These are phyloP conservation scores for Fusarium papillatum DNA, from an alignment of 2,329 filamentous ascomycete genomes.

Conservation along the genomic window DNA sequence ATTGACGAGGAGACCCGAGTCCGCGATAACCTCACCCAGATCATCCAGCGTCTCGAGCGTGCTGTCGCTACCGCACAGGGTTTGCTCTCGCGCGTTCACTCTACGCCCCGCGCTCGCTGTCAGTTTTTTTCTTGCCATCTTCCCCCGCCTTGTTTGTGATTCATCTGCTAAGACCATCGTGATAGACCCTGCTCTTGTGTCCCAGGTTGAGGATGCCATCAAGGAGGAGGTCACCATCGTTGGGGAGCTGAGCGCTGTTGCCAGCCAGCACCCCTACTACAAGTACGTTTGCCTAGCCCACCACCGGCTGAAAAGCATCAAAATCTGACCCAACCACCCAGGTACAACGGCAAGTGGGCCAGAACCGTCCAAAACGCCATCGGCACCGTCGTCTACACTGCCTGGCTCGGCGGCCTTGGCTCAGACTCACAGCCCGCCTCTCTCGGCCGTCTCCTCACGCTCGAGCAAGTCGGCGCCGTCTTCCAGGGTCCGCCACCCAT, in stretches of 20 bases:
- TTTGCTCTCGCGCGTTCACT: constrained; percentile 89
- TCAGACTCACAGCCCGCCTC: constrained; percentile 65
- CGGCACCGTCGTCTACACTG: constrained; percentile 68
- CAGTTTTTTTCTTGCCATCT: constrained; percentile 40
- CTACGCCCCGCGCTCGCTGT: constrained; percentile 77
- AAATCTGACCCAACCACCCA: constrained; percentile 44
- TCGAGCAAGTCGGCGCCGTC: constrained; percentile 87
- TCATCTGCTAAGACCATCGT: neutral
- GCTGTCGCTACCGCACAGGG: constrained; percentile 87
- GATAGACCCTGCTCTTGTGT: constrained; percentile 74
- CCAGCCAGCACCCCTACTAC: constrained; percentile 94
- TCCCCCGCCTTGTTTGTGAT: neutral
- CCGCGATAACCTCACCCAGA: constrained; percentile 85
- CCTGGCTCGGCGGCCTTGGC: constrained; percentile 84
- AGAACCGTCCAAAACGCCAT: constrained; percentile 86
- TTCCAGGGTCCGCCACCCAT: constrained; percentile 71
- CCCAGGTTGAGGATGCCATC: constrained; percentile 79
- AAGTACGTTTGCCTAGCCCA: constrained; percentile 69
- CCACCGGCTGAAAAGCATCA: neutral
- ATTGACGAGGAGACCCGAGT: constrained; percentile 90
- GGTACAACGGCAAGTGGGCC: constrained; percentile 88
- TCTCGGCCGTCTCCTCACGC: constrained; percentile 80
- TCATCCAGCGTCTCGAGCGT: constrained; percentile 86
- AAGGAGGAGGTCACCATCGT: constrained; percentile 80
- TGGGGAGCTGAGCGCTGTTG: constrained; percentile 76